A percentile compares a stretch with the other conserved stretches of the same genome.
phyloP scores from a whole-genome alignment of 805 yeast genomes.

The Cyberlindnera maclurae region DNA sequence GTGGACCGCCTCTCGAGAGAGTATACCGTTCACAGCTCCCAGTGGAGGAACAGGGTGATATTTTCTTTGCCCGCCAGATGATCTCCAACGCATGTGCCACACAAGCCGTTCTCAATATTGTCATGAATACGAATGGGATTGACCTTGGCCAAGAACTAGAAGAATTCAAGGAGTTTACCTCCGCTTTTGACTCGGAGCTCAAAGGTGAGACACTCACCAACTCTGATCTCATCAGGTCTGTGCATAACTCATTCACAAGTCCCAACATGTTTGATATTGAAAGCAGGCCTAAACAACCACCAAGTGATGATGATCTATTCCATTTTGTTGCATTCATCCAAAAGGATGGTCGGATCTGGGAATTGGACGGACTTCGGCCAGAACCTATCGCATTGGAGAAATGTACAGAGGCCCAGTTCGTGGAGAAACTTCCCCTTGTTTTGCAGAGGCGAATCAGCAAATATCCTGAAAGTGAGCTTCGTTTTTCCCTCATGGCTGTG shows the following conservation, averaged over 20 bases:
- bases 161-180: constrained; percentile 42
- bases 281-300: constrained; percentile 9
- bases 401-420: constrained; percentile 37
- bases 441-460: constrained; percentile 39
- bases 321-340: constrained; percentile 54
- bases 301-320: constrained; percentile 40
- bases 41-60: constrained; percentile 21
- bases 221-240: constrained; percentile 46
- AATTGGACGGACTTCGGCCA: constrained; percentile 54
- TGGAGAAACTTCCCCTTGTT: constrained; percentile 35
- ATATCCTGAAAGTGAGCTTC: constrained; percentile 40
- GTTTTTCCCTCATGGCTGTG: constrained; percentile 50
- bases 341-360: constrained; percentile 40
- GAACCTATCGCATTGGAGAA: constrained; percentile 48
- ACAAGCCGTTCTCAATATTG: constrained; percentile 54
- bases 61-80: constrained; percentile 58
- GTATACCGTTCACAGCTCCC: constrained; percentile 26
- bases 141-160: constrained; percentile 42
- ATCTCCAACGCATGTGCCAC: constrained; percentile 72
- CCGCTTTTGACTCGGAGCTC: constrained; percentile 46
- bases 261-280: constrained; percentile 48
- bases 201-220: constrained; percentile 57
- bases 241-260: constrained; percentile 55
- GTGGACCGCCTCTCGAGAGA: constrained; percentile 36
- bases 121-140: constrained; percentile 37